Base-by-base conservation (phyloP, 805 yeast genomes). In the Candida tallmaniae region DNA sequence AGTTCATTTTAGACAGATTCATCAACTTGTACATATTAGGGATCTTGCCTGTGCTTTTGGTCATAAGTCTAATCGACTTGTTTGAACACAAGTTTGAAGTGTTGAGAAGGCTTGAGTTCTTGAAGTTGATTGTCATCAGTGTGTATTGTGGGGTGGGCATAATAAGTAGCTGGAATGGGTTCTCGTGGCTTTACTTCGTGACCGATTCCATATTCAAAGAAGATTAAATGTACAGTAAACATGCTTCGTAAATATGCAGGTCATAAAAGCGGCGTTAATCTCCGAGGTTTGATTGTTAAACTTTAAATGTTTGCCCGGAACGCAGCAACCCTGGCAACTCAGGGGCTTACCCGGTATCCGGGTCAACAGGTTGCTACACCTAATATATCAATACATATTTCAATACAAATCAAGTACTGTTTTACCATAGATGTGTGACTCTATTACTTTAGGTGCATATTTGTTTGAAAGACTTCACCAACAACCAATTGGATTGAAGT, bases 121-220 rank as follows among this genome's bases (percentile, higher is more conserved):
- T 85, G 38, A 77, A 85, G 30, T 66, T 90, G 44, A 86, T 93
- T 87, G 61, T 78, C 8, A 74, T 86, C 38, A 85, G 96, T 44
- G 80, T 86, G 5, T 90, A 90, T 59, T 86, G 97, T 56, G 76
- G 86, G 0, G 40, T 85, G 12, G 99, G 98, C 3, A 78, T 93
- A 5, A 66, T 89, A 6, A 70, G 85, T 29, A 77, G 95, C 32
- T 93, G 96, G 95, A 73, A 82, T 43, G 93, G 94, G 6, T 74
- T 88, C 45, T 78, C 84, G 40, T 89, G 96, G 96, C 62, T 84
- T 35, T 89, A 85, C 52, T 85, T 87, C 55, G 78, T 85, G 36
- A 89, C 83, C 52, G 95, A 87, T 48, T 68, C 74, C 5, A 65
- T 83, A 2, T 42, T 42, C 21, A 39, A 26, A 23, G 32, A 41